Percentiles rank a stretch among this genome's conserved stretches.
These are phyloP conservation scores for Cruciata laevipes DNA, from an alignment of 257 asterid genomes.

Conservation along the genomic window DNA sequence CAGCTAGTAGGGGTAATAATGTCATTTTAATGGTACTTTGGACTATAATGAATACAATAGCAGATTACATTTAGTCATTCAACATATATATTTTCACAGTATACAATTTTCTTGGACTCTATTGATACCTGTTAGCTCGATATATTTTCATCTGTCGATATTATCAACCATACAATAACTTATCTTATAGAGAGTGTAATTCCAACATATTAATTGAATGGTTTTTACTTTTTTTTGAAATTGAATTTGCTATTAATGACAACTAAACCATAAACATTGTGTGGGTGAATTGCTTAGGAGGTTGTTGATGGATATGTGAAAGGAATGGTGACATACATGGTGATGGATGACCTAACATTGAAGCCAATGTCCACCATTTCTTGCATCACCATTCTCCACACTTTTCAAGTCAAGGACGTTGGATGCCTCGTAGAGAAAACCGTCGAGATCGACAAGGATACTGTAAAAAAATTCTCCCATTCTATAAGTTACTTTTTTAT, in stretches of 20 bases:
- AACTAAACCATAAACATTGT: background rate
- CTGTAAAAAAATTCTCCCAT: background rate
- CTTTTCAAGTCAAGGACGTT: constrained; percentile 16
- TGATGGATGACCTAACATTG: constrained; percentile 32
- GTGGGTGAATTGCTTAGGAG: background rate
- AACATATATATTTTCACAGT: too few species aligned
- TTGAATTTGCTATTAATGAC: background rate
- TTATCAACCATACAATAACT: too few species aligned
- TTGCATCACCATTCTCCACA: constrained; percentile 16
- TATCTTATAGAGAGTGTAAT: too few species aligned
- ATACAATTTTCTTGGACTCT: too few species aligned
- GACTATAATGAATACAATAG: too few species aligned
- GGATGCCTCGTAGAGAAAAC: constrained; percentile 10
- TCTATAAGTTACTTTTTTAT: background rate
- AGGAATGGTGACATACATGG: constrained; percentile 22
- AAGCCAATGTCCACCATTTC: constrained; percentile 28
- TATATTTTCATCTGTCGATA: too few species aligned
- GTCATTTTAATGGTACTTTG: too few species aligned
- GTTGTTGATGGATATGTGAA: constrained; percentile 2
- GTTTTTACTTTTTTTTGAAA: too few species aligned
- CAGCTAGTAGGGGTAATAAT: too few species aligned
- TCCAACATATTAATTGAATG: too few species aligned
- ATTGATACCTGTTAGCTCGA: too few species aligned
- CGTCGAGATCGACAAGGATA: background rate
- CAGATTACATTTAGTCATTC: too few species aligned